phyloP scores from a whole-genome alignment of 495 filamentous ascomycete genomes.

The Lepidopterella palustris region DNA sequence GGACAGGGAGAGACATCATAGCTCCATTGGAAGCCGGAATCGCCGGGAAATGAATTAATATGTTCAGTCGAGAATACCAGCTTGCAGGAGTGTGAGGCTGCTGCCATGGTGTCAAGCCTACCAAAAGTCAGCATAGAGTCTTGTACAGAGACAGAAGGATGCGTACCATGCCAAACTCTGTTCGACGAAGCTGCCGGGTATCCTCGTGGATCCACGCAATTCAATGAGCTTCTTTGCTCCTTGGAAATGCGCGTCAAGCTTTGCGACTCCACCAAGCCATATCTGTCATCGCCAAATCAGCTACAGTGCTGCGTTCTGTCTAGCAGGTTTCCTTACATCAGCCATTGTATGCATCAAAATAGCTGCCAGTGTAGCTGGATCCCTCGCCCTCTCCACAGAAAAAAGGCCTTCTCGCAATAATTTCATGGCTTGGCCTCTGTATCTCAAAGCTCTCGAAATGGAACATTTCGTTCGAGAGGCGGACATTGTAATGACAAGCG shows the following conservation, averaged over 20 bases:
- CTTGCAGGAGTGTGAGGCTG: neutral
- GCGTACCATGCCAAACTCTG: neutral
- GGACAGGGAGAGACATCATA: neutral
- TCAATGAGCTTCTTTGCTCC: neutral
- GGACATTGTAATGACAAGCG: neutral
- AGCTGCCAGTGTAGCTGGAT: neutral
- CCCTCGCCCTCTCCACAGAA: neutral
- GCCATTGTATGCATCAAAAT: neutral
- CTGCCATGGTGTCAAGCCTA: neutral
- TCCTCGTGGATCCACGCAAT: neutral
- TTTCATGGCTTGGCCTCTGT: neutral
- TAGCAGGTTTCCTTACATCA: neutral
- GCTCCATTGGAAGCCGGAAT: neutral
- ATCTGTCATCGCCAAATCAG: neutral
- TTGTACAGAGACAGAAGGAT: neutral
- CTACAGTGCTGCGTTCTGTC: too few relatives aligned
- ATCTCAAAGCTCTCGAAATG: neutral
- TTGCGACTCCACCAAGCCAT: neutral
- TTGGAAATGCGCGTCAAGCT: neutral
- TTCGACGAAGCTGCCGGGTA: neutral
- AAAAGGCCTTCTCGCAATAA: neutral
- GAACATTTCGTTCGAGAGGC: neutral
- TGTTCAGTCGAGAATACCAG: neutral
- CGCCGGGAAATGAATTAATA: neutral
- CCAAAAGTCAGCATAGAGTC: neutral